Conservation (phyloP, 31 red algal species). For the Endocladia muricata region DNA sequence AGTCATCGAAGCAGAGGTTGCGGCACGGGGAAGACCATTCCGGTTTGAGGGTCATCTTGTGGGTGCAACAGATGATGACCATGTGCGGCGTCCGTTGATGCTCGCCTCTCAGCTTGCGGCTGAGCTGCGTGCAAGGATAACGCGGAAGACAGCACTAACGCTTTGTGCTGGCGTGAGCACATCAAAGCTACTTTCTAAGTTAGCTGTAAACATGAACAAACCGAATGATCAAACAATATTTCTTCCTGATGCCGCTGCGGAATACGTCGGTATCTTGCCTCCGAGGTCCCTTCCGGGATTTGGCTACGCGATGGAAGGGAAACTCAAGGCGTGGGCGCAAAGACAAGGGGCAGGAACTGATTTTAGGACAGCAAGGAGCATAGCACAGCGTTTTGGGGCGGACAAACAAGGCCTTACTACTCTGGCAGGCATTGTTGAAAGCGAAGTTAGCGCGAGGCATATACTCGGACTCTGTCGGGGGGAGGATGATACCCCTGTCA, state of each 20-base stretch:
- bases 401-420: neutral
- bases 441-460: conserved; percentile 6
- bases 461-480: conserved; percentile 48
- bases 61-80: conserved; percentile 30
- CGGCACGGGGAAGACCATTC: conserved; percentile 25
- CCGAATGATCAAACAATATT: conserved; percentile 81
- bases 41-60: conserved; percentile 49
- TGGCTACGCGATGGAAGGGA: conserved; percentile 27
- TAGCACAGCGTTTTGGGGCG: conserved; percentile 24
- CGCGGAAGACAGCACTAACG: conserved; percentile 36
- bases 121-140: conserved; percentile 44
- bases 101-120: conserved; percentile 64
- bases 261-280: conserved; percentile 28
- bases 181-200: conserved; percentile 80
- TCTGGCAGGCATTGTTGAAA: conserved; percentile 16
- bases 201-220: conserved; percentile 81
- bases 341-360: neutral
- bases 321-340: conserved; percentile 36
- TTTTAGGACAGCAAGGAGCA: conserved; percentile 15
- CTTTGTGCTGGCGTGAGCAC: conserved; percentile 63
- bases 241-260: conserved; percentile 38
- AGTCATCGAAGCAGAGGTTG: conserved; percentile 12
- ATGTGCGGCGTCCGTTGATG: conserved; percentile 35
- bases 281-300: conserved; percentile 48
- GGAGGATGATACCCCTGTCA: conserved; percentile 30